phyloP scores from a whole-genome alignment of 257 asterid species.

The Mentha longifolia region DNA sequence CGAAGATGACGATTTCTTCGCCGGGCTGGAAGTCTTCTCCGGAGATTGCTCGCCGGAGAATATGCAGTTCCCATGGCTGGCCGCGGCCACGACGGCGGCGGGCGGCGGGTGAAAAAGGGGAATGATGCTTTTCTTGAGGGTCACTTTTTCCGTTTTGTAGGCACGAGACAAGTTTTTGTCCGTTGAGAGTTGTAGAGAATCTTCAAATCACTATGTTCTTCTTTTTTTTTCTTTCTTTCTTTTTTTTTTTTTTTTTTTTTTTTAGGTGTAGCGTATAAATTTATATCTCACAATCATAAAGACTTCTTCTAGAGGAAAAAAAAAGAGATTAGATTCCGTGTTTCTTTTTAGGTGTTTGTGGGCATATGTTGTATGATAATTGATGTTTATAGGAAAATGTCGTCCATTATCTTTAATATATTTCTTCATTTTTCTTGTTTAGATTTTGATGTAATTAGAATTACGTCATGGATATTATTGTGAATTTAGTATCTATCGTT shows the following conservation, averaged over 20 bases:
- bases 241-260: neutral
- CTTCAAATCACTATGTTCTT: constrained; percentile 43
- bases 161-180: constrained; percentile 42
- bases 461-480: no score
- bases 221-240: no score
- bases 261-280: neutral
- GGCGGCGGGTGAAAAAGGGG: constrained; percentile 39
- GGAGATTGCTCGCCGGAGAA: constrained; percentile 36
- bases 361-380: neutral
- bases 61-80: constrained; percentile 53
- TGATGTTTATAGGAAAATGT: neutral
- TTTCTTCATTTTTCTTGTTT: neutral
- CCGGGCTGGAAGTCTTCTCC: constrained; percentile 48
- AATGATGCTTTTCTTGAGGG: constrained; percentile 61
- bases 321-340: constrained; percentile 27
- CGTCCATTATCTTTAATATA: neutral
- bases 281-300: constrained; percentile 40
- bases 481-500: no score
- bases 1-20: constrained; percentile 47
- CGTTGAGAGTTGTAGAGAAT: constrained; percentile 58
- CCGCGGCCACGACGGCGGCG: constrained; percentile 40
- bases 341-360: constrained; percentile 6
- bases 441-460: no score
- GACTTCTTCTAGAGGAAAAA: constrained; percentile 28
- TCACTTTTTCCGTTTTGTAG: constrained; percentile 54